These are phyloP conservation scores for Alternaria angustiovoidea DNA, from an alignment of 2,329 filamentous ascomycete species.

Conservation along the genomic window DNA sequence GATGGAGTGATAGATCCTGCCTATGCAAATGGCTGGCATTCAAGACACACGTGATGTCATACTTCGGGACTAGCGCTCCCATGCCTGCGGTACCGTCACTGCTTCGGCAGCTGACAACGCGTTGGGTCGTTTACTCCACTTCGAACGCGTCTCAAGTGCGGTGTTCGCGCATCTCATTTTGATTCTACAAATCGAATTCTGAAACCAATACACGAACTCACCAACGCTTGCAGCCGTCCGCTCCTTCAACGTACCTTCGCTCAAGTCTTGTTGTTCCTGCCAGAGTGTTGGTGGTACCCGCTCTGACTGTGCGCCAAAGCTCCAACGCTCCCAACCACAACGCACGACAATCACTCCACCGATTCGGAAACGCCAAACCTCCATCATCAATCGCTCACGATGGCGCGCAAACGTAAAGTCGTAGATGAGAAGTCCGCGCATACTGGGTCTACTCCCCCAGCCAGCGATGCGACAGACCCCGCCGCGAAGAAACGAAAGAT, in stretches of 20 bases:
- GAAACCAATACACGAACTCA: not conserved
- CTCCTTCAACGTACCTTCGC: not conserved
- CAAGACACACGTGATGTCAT: not conserved
- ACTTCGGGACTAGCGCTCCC: not conserved
- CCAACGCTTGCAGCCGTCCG: not conserved
- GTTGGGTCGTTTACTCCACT: conserved; percentile 3
- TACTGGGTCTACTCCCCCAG: not conserved
- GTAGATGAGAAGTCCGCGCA: not conserved
- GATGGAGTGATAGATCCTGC: not conserved
- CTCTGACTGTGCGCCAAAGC: not conserved
- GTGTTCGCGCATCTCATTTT: not conserved
- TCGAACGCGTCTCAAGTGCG: conserved; percentile 8
- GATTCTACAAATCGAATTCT: not conserved
- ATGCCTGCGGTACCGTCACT: not conserved
- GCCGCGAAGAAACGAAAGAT: conserved; percentile 19
- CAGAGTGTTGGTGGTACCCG: not conserved
- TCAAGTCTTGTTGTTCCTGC: not conserved
- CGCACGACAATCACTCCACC: not conserved
- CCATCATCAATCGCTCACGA: not conserved
- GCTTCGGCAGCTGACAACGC: conserved; percentile 10
- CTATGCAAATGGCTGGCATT: not conserved
- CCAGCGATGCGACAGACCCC: not conserved
- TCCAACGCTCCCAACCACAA: not conserved
- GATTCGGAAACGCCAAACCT: not conserved
- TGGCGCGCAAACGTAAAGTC: conserved; percentile 14